Evolutionary conservation across 176 grass and related monocot species (phyloP).

Genomic region (Melocanna baccifera): DNA sequence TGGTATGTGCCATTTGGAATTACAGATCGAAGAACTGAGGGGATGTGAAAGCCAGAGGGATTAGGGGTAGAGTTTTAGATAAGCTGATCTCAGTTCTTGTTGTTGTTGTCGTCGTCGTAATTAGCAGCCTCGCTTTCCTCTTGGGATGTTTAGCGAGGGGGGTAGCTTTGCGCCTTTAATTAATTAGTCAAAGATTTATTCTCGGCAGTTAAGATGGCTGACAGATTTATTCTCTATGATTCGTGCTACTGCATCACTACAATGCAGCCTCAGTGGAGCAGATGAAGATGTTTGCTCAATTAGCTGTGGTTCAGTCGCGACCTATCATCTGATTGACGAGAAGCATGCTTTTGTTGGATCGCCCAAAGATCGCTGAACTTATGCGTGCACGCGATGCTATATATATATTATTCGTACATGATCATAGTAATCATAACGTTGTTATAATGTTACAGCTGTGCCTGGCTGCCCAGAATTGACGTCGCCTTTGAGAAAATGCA

Average conservation of each 20-base stretch:
- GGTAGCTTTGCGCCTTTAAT: not conserved
- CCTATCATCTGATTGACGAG: not conserved
- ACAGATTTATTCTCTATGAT: not conserved
- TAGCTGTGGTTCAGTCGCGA: not conserved
- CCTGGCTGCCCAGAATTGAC: not conserved
- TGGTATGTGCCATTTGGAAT: too few relatives aligned
- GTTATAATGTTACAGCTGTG: not conserved
- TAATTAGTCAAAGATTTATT: not conserved
- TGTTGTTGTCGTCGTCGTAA: too few relatives aligned
- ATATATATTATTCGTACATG: not conserved
- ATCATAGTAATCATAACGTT: not conserved
- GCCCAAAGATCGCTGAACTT: too few relatives aligned
- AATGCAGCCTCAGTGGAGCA: not conserved
- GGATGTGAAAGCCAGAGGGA: too few relatives aligned
- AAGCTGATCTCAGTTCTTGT: too few relatives aligned
- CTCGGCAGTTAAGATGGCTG: not conserved
- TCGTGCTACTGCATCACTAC: not conserved
- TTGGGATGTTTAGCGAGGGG: too few relatives aligned
- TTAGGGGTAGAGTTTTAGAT: too few relatives aligned
- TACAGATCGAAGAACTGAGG: too few relatives aligned
- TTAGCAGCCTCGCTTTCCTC: too few relatives aligned
- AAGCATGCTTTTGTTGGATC: not conserved
- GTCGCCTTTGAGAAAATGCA: not conserved
- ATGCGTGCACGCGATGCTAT: conserved; percentile 20
- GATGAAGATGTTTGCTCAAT: not conserved